A percentile compares a stretch with the other conserved stretches of the same genome.
Evolutionary conservation across 805 yeast genomes (phyloP).

Genomic region (Metschnikowia chrysomelidarum): DNA sequence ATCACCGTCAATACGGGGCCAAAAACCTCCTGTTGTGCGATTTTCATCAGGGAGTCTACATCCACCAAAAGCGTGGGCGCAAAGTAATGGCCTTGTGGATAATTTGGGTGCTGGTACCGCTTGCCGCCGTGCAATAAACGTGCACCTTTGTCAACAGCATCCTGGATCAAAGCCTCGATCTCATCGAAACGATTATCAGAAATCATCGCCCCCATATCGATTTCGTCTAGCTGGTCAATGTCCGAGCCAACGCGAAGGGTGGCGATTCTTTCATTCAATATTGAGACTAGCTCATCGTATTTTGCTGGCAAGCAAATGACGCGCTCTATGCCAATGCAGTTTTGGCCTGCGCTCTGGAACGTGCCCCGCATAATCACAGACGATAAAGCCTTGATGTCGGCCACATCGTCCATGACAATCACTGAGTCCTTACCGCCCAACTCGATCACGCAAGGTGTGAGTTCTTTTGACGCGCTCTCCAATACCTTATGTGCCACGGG

Average conservation of each 20-base stretch:
- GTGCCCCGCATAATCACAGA: conserved; percentile 92
- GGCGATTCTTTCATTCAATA: conserved; percentile 56
- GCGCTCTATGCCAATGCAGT: conserved; percentile 96
- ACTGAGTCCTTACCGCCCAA: conserved; percentile 96
- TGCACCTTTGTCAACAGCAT: conserved; percentile 84
- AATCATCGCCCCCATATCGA: conserved; percentile 96
- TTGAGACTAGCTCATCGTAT: conserved; percentile 60
- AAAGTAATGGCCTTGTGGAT: conserved; percentile 94
- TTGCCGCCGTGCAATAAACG: conserved; percentile 76
- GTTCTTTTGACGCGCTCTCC: conserved; percentile 74
- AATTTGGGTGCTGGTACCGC: conserved; percentile 79
- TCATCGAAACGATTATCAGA: conserved; percentile 69
- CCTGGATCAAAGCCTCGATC: conserved; percentile 63
- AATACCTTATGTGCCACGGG: conserved; percentile 90
- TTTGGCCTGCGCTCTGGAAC: conserved; percentile 96
- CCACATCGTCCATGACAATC: conserved; percentile 78
- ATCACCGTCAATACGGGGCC: conserved; percentile 87
- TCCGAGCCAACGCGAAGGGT: conserved; percentile 80
- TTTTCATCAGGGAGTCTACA: conserved; percentile 68
- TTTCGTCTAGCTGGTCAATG: conserved; percentile 84
- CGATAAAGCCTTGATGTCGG: conserved; percentile 50
- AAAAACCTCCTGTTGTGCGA: conserved; percentile 89
- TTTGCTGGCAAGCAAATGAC: conserved; percentile 75
- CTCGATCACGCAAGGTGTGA: conserved; percentile 94
- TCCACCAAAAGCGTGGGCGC: conserved; percentile 85